A percentile compares a stretch with the other conserved stretches of the same genome.
Conservation (phyloP, 129 eudicot species). For the Lonicera japonica region DNA sequence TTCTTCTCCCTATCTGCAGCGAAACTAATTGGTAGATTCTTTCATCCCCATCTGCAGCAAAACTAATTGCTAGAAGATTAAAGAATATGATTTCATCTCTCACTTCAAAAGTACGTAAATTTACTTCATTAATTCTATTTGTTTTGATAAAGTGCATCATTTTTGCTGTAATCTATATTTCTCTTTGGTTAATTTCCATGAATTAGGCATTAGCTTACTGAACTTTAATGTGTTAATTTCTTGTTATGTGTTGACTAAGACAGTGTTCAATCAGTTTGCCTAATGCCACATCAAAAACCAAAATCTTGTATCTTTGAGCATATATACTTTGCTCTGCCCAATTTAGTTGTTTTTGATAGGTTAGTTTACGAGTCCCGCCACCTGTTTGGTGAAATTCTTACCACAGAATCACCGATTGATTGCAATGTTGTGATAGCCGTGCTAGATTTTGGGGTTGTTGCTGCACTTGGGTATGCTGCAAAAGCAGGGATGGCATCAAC, state of each 20-base stretch:
- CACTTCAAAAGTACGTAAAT: no score
- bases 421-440: slow-evolving; percentile 76
- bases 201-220: no score
- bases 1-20: no score
- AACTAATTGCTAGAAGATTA: no score
- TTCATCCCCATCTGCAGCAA: no score
- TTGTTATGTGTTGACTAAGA: slow-evolving; percentile 55
- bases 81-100: no score
- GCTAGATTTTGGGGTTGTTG: slow-evolving; percentile 87
- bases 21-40: no score
- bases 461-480: slow-evolving; percentile 66
- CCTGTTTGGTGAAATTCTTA: slow-evolving; percentile 52
- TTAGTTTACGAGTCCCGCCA: slow-evolving; percentile 58
- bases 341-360: slow-evolving; percentile 60
- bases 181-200: no score
- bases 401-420: slow-evolving; percentile 59
- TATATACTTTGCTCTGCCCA: slow-evolving; percentile 62
- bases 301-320: slow-evolving; percentile 73
- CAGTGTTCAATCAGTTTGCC: slow-evolving; percentile 46
- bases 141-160: no score
- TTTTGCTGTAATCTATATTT: no score
- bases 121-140: no score
- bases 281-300: slow-evolving; percentile 51
- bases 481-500: slow-evolving; percentile 70
- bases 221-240: no score